Percentiles rank a stretch among this genome's conserved stretches.
These are phyloP conservation scores for Suillus bovinus DNA, from an alignment of 768 basidiomycete species.

Conservation along the genomic window DNA sequence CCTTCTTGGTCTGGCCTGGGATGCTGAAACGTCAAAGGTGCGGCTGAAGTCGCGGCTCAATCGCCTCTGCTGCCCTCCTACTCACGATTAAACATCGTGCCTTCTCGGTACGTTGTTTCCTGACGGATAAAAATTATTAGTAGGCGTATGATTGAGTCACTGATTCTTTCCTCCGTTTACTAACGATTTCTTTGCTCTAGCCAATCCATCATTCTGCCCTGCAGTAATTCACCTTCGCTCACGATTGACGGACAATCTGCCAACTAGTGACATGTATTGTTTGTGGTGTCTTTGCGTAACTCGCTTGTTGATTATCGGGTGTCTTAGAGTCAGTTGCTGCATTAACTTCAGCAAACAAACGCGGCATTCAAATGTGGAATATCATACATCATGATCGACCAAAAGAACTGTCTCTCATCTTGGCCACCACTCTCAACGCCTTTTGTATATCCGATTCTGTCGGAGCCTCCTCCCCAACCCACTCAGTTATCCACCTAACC, in stretches of 20 bases:
- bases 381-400: slow-evolving; percentile 13
- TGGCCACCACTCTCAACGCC: slow-evolving; percentile 26
- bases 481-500: slow-evolving; percentile 53
- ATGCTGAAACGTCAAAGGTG: not conserved
- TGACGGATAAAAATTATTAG: not conserved
- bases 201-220: not conserved
- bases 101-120: not conserved
- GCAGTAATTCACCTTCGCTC: not conserved
- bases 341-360: not conserved
- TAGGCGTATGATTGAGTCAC: not conserved
- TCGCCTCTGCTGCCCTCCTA: not conserved
- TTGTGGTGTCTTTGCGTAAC: not conserved
- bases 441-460: slow-evolving; percentile 37
- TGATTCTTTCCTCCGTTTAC: not conserved
- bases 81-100: not conserved
- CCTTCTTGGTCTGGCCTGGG: too few species aligned
- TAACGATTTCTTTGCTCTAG: not conserved
- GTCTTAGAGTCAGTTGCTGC: not conserved
- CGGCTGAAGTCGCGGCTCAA: not conserved
- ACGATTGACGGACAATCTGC: not conserved
- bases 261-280: not conserved
- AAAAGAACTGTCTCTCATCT: slow-evolving; percentile 28
- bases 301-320: not conserved
- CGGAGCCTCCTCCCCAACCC: slow-evolving; percentile 57
- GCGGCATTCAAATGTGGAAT: not conserved